Evolutionary conservation across 2,329 filamentous ascomycete species (phyloP).

Genomic region (Microascus cirrosus): DNA sequence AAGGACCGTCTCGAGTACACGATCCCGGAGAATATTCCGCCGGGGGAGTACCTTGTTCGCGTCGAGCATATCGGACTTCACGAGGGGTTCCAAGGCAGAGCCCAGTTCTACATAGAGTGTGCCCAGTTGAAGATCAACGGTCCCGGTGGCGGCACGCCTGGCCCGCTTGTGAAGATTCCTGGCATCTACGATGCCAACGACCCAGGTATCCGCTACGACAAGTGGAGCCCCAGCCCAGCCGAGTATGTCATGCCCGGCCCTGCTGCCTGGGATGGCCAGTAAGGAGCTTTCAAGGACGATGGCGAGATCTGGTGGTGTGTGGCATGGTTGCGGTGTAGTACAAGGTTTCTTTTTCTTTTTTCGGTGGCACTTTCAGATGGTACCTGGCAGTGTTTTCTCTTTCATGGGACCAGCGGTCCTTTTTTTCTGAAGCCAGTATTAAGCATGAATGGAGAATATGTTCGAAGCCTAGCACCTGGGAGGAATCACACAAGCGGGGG

Average conservation of each 20-base stretch:
- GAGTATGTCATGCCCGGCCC: constrained; percentile 8
- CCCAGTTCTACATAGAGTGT: constrained; percentile 29
- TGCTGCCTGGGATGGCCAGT: constrained; percentile 6
- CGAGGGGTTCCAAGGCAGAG: constrained; percentile 10
- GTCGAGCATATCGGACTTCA: constrained; percentile 36
- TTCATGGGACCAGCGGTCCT: too few species aligned
- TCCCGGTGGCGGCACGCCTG: constrained; percentile 22
- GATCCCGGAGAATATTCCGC: constrained; percentile 24
- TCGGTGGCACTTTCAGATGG: too few species aligned
- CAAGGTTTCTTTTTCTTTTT: too few species aligned
- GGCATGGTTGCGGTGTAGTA: too few species aligned
- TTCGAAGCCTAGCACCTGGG: too few species aligned
- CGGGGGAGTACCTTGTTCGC: constrained; percentile 31
- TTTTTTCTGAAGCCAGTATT: too few species aligned
- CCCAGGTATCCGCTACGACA: constrained; percentile 9
- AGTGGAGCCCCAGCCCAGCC: constrained; percentile 6
- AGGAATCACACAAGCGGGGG: too few species aligned
- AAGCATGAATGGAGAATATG: too few species aligned
- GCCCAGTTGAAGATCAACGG: constrained; percentile 27
- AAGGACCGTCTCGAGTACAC: constrained; percentile 29
- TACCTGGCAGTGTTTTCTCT: too few species aligned
- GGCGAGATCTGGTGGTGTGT: too few species aligned
- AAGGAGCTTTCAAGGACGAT: background rate
- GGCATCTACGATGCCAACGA: constrained; percentile 16
- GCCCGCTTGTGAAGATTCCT: constrained; percentile 26